Percentiles rank a stretch among this genome's conserved stretches.
These are phyloP conservation scores for Xylariomycetidae sp. DNA, from an alignment of 2,329 filamentous ascomycete genomes.

Conservation along the genomic window DNA sequence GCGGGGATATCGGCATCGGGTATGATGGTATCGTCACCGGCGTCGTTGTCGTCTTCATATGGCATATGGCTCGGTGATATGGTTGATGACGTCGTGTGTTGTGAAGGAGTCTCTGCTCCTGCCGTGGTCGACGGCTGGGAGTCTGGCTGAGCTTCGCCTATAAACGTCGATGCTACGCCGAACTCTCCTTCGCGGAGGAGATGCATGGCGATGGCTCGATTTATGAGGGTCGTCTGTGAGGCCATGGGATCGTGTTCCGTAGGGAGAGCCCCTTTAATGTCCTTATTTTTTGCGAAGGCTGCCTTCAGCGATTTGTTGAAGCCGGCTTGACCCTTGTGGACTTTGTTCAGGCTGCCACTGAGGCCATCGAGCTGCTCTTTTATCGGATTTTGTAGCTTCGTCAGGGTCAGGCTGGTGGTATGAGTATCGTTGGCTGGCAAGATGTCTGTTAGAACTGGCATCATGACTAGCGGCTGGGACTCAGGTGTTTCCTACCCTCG, in stretches of 20 bases:
- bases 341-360: conserved; percentile 75
- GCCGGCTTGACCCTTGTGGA: conserved; percentile 75
- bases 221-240: conserved; percentile 71
- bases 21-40: conserved; percentile 21
- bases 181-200: conserved; percentile 93
- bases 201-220: conserved; percentile 94
- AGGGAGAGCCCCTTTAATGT: conserved; percentile 63
- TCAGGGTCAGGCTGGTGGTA: conserved; percentile 68
- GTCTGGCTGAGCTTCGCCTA: conserved; percentile 58
- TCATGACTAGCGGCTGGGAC: too few species aligned
- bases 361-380: conserved; percentile 77
- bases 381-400: conserved; percentile 80
- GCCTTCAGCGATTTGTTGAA: conserved; percentile 84
- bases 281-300: conserved; percentile 65
- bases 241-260: conserved; percentile 78
- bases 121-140: conserved; percentile 1
- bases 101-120: background rate
- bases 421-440: conserved; percentile 61
- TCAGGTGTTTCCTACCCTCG: conserved; percentile 44
- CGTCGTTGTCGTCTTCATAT: background rate
- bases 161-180: conserved; percentile 77
- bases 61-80: conserved; percentile 6
- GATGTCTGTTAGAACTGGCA: too few species aligned
- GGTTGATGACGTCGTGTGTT: conserved; percentile 9
- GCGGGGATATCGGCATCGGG: conserved; percentile 31